These are phyloP conservation scores for Hypoxylon sp. DNA, from an alignment of 2,329 filamentous ascomycete genomes.

Conservation along the genomic window DNA sequence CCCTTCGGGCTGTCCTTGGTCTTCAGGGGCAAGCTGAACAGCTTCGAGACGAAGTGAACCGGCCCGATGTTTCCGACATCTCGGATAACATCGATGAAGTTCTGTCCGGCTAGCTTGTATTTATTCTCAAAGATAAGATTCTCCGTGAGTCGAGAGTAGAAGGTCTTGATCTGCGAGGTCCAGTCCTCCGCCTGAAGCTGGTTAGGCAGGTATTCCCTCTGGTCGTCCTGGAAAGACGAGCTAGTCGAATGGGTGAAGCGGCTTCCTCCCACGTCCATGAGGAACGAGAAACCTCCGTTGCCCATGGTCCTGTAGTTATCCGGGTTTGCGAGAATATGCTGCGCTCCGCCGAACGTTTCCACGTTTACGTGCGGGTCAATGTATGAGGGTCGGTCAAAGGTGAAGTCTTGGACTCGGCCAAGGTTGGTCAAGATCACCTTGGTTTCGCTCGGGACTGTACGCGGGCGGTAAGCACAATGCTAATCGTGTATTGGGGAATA, in stretches of 20 bases:
- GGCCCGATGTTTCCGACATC: slow-evolving; percentile 77
- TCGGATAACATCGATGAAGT: slow-evolving; percentile 77
- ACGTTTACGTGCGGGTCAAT: slow-evolving; percentile 66
- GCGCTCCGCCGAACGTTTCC: slow-evolving; percentile 70
- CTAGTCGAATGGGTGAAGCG: slow-evolving; percentile 70
- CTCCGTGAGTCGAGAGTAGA: slow-evolving; percentile 73
- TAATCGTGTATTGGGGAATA: background rate
- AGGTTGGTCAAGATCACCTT: slow-evolving; percentile 75
- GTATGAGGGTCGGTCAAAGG: slow-evolving; percentile 71
- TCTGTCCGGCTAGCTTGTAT: slow-evolving; percentile 69
- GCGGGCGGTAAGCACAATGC: background rate
- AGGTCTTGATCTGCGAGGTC: slow-evolving; percentile 70
- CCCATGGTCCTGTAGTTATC: slow-evolving; percentile 73
- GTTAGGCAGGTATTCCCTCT: slow-evolving; percentile 65
- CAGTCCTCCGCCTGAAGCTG: slow-evolving; percentile 73
- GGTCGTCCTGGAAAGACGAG: slow-evolving; percentile 59
- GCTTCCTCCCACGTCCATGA: slow-evolving; percentile 67
- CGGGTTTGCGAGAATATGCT: slow-evolving; percentile 70
- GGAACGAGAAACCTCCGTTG: slow-evolving; percentile 70
- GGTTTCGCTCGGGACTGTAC: slow-evolving; percentile 75
- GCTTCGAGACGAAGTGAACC: slow-evolving; percentile 71
- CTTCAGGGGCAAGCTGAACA: slow-evolving; percentile 76
- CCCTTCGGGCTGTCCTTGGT: slow-evolving; percentile 70
- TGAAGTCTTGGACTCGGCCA: slow-evolving; percentile 75
- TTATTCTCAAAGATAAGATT: slow-evolving; percentile 73